phyloP scores from a whole-genome alignment of 192 early-diverging fungal species.

The Coemansia asiatica region DNA sequence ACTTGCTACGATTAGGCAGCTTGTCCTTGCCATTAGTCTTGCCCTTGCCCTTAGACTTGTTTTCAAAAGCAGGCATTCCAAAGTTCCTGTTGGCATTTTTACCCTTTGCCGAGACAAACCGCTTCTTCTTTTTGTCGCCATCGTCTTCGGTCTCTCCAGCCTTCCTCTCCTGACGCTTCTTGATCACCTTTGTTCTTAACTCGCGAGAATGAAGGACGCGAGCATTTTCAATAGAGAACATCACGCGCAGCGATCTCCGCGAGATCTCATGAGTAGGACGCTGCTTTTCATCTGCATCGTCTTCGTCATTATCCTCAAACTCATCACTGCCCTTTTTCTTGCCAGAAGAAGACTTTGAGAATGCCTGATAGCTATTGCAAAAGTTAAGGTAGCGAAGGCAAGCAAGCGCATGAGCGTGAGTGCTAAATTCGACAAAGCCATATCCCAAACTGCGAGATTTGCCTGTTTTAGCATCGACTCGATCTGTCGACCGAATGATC shows the following conservation, averaged over 20 bases:
- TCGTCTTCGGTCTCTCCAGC: neutral
- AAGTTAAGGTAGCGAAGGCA: slow-evolving; percentile 92
- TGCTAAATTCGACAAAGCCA: slow-evolving; percentile 88
- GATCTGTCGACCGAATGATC: slow-evolving; percentile 74
- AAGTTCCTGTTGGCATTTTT: slow-evolving; percentile 1
- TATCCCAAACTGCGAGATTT: slow-evolving; percentile 78
- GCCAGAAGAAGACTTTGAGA: slow-evolving; percentile 55
- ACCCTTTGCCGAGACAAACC: slow-evolving; percentile 9
- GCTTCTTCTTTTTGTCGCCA: slow-evolving; percentile 2
- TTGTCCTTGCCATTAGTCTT: neutral
- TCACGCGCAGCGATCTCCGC: slow-evolving; percentile 59
- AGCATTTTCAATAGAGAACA: slow-evolving; percentile 90
- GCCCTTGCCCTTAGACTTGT: neutral
- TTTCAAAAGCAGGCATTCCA: neutral
- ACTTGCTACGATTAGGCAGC: slow-evolving; percentile 7
- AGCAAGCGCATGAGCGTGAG: slow-evolving; percentile 88
- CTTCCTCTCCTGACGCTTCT: slow-evolving; percentile 11
- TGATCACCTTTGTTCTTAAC: slow-evolving; percentile 34
- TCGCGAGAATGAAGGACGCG: slow-evolving; percentile 73
- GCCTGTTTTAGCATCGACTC: slow-evolving; percentile 72
- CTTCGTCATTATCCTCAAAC: slow-evolving; percentile 12
- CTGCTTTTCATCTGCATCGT: neutral
- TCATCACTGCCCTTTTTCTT: too few species aligned
- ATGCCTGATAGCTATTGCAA: slow-evolving; percentile 62
- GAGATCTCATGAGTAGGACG: slow-evolving; percentile 29